phyloP scores from a whole-genome alignment of 805 yeast genomes.

The Hanseniaspora lachancei region DNA sequence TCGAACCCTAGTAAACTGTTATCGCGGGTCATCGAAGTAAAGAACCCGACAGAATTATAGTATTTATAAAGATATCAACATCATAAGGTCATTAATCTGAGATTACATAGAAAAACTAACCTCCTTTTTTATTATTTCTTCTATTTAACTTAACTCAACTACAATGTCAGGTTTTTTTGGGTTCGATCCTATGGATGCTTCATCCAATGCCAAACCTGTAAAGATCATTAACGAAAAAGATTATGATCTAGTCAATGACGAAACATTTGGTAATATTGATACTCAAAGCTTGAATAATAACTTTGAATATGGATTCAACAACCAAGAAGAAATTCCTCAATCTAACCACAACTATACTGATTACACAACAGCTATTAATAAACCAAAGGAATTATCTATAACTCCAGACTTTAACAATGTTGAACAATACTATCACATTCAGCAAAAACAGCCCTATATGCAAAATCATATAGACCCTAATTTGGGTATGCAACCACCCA shows the following conservation, averaged over 20 bases:
- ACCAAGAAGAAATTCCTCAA: constrained; percentile 15
- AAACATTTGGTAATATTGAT: constrained; percentile 25
- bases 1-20: no score
- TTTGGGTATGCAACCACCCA: constrained; percentile 13
- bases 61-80: no score
- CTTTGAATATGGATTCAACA: constrained; percentile 28
- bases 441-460: constrained; percentile 14
- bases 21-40: no score
- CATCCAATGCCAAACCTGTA: constrained; percentile 24
- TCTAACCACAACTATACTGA: neutral
- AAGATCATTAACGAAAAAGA: constrained; percentile 43
- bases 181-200: constrained; percentile 19
- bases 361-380: neutral
- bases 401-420: constrained; percentile 16
- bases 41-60: no score
- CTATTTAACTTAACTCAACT: no score
- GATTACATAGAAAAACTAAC: no score
- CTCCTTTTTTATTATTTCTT: no score
- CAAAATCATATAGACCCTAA: constrained; percentile 1
- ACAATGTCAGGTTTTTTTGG: constrained; percentile 24
- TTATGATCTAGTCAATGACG: constrained; percentile 41
- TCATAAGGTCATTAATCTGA: no score
- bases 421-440: constrained; percentile 13
- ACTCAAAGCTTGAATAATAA: constrained; percentile 23
- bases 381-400: neutral